A percentile compares a stretch with the other conserved stretches of the same genome.
Conservation (phyloP, 1,284 basidiomycete species). For the Puccinia hordei region DNA sequence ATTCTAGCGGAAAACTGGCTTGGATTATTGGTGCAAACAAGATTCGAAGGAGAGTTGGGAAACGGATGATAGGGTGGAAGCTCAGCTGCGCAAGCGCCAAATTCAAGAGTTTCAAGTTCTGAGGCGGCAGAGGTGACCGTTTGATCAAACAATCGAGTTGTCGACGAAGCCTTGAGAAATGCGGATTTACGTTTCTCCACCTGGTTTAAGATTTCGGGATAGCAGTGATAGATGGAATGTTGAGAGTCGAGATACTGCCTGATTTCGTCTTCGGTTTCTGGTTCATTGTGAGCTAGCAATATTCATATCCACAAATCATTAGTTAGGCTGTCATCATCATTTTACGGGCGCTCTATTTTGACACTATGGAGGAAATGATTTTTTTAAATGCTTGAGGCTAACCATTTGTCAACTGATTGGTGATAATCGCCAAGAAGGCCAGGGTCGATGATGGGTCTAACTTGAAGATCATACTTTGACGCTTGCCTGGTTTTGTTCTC, state of each 20-base stretch:
- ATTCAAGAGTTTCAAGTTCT: slow-evolving; percentile 6
- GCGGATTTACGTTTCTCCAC: slow-evolving; percentile 2
- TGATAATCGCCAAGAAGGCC: no score
- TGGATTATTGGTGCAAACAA: not conserved
- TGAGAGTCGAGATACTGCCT: not conserved
- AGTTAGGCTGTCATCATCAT: no score
- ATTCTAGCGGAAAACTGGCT: not conserved
- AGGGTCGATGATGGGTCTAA: no score
- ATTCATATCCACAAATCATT: no score
- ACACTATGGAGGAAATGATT: no score
- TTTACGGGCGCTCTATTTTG: no score
- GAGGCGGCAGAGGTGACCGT: not conserved
- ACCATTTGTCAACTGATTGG: no score
- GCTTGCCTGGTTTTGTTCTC: no score
- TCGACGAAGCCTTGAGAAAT: not conserved
- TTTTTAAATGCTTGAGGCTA: no score
- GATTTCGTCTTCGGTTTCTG: slow-evolving; percentile 13
- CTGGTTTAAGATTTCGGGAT: slow-evolving; percentile 15
- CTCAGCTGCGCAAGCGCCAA: not conserved
- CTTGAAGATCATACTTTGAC: no score
- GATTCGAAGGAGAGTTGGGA: not conserved
- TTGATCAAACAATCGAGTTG: not conserved
- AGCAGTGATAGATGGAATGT: slow-evolving; percentile 23
- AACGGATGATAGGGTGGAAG: not conserved
- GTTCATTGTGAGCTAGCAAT: not conserved